phyloP scores from a whole-genome alignment of 1,284 basidiomycete genomes.

The Cryptococcus sp. region DNA sequence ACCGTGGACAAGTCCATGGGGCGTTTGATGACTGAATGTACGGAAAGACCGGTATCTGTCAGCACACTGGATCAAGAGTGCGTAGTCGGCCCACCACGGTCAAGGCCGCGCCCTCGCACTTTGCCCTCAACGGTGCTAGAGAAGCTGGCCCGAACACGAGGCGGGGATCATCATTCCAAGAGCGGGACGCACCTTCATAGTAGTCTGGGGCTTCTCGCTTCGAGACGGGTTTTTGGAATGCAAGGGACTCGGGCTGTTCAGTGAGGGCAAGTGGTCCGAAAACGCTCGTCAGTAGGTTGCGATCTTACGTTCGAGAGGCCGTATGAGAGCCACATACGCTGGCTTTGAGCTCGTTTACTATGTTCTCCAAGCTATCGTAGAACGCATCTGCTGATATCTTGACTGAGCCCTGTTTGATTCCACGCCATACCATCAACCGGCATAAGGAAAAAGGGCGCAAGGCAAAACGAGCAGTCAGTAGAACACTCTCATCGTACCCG shows the following conservation, averaged over 20 bases:
- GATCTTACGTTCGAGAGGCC: not conserved
- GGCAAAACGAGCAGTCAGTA: not conserved
- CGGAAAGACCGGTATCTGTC: not conserved
- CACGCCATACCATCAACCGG: not conserved
- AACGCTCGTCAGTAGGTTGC: not conserved
- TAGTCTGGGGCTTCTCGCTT: conserved; percentile 86
- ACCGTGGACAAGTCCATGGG: conserved; percentile 96
- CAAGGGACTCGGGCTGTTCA: conserved; percentile 72
- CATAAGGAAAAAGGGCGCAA: not conserved
- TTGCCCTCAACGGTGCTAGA: not conserved
- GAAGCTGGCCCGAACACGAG: no score
- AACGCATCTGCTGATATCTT: conserved; percentile 70
- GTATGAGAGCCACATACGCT: conserved; percentile 56
- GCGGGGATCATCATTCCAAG: not conserved
- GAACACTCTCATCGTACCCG: not conserved
- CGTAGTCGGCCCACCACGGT: not conserved
- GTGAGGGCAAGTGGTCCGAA: conserved; percentile 10
- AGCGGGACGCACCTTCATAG: conserved; percentile 62
- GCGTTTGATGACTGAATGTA: conserved; percentile 66
- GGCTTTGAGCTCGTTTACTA: conserved; percentile 76
- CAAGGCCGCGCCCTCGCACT: not conserved
- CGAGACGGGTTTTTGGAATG: conserved; percentile 84
- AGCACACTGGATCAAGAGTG: not conserved
- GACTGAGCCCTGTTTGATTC: conserved; percentile 6
- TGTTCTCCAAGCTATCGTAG: conserved; percentile 83